Evolutionary conservation across 148 eudicot genomes (phyloP).

Genomic region (Diospyros kaki): DNA sequence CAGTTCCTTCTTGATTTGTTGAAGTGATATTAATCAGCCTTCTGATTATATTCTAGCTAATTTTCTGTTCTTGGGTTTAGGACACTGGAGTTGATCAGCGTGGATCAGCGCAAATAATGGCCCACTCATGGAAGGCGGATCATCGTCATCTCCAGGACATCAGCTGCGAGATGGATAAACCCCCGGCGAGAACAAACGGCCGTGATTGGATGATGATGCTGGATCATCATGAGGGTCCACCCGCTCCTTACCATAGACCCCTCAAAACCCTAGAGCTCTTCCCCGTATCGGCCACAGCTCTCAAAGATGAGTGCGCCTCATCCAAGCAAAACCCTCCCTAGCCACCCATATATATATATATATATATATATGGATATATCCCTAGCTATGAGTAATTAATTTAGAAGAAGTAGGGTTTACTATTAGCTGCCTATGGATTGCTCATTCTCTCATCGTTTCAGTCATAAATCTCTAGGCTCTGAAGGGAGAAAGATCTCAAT

Average conservation of each 20-base stretch:
- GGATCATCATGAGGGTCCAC: conserved; percentile 18
- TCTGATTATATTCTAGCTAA: neutral
- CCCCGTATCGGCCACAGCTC: conserved; percentile 48
- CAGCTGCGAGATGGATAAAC: conserved; percentile 7
- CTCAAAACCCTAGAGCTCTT: conserved; percentile 80
- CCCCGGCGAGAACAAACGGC: conserved; percentile 10
- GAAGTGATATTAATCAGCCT: neutral
- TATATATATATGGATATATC: neutral
- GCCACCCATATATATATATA: neutral
- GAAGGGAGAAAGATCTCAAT: conserved; percentile 10
- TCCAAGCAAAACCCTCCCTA: conserved; percentile 8
- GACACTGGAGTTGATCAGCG: conserved; percentile 14
- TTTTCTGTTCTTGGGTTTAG: neutral
- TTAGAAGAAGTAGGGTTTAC: neutral
- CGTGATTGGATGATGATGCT: conserved; percentile 27
- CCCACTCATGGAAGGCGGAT: conserved; percentile 23
- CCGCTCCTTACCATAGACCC: conserved; percentile 23
- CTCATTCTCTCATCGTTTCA: conserved; percentile 1
- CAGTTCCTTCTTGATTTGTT: no score
- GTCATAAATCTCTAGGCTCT: neutral
- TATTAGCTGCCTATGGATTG: neutral
- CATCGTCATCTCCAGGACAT: conserved; percentile 1
- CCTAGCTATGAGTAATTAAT: neutral
- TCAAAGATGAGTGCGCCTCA: conserved; percentile 13
- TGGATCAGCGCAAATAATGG: conserved; percentile 12